Percentiles rank a stretch among this genome's conserved stretches.
Conservation (phyloP, 495 filamentous ascomycete genomes). For the Chaetomium tenue region DNA sequence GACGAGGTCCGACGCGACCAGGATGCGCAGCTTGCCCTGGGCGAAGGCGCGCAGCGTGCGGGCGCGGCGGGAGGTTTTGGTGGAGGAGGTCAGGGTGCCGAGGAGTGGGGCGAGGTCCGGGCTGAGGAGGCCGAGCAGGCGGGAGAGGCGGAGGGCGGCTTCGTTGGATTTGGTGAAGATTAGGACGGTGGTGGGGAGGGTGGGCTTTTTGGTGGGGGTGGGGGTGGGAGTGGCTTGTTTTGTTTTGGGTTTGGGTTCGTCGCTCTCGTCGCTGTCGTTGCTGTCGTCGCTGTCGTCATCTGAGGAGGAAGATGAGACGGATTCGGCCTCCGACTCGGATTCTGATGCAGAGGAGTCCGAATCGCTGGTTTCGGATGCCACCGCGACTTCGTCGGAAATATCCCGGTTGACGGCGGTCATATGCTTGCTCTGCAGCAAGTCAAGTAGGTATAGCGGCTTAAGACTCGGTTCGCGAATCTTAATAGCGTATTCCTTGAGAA, state of each 20-base stretch:
- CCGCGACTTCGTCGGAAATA: constrained; percentile 19
- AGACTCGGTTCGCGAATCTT: constrained; percentile 70
- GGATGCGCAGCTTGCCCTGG: constrained; percentile 61
- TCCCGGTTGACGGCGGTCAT: constrained; percentile 25
- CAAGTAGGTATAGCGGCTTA: constrained; percentile 80
- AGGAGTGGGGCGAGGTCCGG: constrained; percentile 57
- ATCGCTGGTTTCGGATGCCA: constrained; percentile 26
- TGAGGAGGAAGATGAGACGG: constrained; percentile 26
- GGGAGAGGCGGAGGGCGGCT: constrained; percentile 72
- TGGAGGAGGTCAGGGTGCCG: constrained; percentile 72
- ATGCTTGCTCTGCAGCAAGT: constrained; percentile 53
- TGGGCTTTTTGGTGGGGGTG: constrained; percentile 11
- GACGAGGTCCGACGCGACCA: constrained; percentile 88
- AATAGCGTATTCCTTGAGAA: constrained; percentile 69
- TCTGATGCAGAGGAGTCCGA: constrained; percentile 33
- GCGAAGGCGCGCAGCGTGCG: constrained; percentile 61
- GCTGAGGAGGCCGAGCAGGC: constrained; percentile 67
- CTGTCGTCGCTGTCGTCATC: constrained; percentile 17
- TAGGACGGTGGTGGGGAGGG: constrained; percentile 52
- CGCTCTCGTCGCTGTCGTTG: too few relatives aligned
- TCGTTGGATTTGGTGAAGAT: constrained; percentile 91
- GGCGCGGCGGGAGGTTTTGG: constrained; percentile 60
- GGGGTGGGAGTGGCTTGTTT: not conserved
- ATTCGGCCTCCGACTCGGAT: constrained; percentile 30
- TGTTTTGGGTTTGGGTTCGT: constrained; percentile 1